Conservation (phyloP, 306 rosid genomes). For the cucumber (Cucumis sativus) region DNA sequence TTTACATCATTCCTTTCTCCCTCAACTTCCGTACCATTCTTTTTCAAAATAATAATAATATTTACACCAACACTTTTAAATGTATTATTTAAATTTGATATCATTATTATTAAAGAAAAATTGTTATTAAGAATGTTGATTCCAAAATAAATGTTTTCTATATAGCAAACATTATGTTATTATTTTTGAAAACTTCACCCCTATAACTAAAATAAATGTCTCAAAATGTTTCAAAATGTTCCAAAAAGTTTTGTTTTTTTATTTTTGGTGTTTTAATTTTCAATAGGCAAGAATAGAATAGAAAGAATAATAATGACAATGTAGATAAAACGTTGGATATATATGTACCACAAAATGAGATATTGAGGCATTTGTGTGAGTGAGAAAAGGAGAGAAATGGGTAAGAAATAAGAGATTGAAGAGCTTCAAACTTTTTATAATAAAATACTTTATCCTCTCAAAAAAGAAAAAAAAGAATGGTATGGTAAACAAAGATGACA, state of each 20-base stretch:
- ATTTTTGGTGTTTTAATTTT: too few relatives aligned
- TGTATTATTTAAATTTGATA: background rate
- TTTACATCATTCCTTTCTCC: background rate
- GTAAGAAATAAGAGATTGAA: background rate
- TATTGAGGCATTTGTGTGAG: background rate
- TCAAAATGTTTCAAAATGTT: too few relatives aligned
- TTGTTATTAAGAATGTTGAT: too few relatives aligned
- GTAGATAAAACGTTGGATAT: background rate
- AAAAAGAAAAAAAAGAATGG: background rate
- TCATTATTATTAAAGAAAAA: too few relatives aligned
- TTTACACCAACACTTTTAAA: background rate
- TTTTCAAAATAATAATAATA: too few relatives aligned
- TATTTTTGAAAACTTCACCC: too few relatives aligned
- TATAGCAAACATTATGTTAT: too few relatives aligned
- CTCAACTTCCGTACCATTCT: background rate
- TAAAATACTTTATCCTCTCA: background rate
- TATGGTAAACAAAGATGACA: background rate
- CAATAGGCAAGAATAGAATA: too few relatives aligned
- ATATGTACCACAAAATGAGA: conserved; percentile 8
- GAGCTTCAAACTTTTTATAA: background rate
- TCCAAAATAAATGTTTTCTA: too few relatives aligned
- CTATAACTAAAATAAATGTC: too few relatives aligned
- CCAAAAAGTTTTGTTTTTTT: too few relatives aligned
- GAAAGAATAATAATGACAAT: background rate
- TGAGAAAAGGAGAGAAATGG: background rate